phyloP scores from a whole-genome alignment of 176 grass and related monocot species.

The Oryza officinalis region DNA sequence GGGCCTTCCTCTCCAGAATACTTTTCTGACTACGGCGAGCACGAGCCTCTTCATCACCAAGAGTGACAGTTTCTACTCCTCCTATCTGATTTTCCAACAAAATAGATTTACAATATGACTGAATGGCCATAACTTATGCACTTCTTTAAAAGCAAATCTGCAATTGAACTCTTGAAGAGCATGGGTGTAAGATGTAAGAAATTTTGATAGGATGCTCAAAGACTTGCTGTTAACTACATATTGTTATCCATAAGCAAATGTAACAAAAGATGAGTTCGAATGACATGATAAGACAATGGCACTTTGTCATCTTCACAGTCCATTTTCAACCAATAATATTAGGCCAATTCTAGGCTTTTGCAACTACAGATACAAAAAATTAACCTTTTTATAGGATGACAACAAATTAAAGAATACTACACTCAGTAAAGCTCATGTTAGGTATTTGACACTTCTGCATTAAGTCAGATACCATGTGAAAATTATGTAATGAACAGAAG shows the following conservation, averaged over 20 bases:
- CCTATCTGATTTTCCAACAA: slow-evolving; percentile 64
- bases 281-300: not conserved
- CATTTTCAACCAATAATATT: slow-evolving; percentile 12
- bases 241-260: not conserved
- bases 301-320: not conserved
- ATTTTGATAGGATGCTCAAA: not conserved
- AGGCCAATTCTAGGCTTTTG: not conserved
- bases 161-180: slow-evolving; percentile 10
- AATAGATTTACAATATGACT: slow-evolving; percentile 16
- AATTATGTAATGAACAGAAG: not conserved
- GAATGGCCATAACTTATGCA: not conserved
- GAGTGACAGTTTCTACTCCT: slow-evolving; percentile 92
- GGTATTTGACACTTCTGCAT: slow-evolving; percentile 10
- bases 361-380: slow-evolving; percentile 3
- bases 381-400: not conserved
- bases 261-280: not conserved
- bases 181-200: not conserved
- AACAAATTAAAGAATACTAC: not conserved
- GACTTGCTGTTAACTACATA: not conserved
- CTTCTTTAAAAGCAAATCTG: slow-evolving; percentile 11
- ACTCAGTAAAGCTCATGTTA: not conserved
- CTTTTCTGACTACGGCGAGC: slow-evolving; percentile 90
- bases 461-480: not conserved
- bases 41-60: slow-evolving; percentile 91
- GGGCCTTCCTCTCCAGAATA: slow-evolving; percentile 84